A percentile compares a stretch with the other conserved stretches of the same genome.
Conservation (phyloP, 345 rosid genomes). For the Euphorbia pulcherrima region DNA sequence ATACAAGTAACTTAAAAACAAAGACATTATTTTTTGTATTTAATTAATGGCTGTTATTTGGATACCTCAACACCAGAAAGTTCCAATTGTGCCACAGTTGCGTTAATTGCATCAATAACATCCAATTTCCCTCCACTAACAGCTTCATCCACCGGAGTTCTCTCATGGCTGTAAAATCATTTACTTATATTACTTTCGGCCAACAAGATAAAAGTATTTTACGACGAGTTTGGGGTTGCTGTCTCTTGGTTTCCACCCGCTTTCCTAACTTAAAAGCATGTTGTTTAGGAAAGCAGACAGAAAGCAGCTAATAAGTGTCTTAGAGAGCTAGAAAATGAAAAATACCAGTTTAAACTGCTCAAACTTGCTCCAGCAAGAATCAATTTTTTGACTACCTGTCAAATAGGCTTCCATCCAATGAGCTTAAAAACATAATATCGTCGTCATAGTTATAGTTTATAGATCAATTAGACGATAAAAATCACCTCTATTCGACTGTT, state of each 20-base stretch:
- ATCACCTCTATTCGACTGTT: conserved; percentile 79
- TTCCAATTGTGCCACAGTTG: conserved; percentile 60
- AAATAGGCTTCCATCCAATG: conserved; percentile 3
- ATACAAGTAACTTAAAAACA: too few species aligned
- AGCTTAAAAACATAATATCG: background rate
- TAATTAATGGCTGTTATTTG: too few species aligned
- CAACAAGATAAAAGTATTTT: background rate
- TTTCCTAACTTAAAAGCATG: too few species aligned
- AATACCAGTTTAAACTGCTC: conserved; percentile 65
- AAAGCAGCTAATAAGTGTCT: too few species aligned
- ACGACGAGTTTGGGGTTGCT: background rate
- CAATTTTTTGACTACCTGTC: conserved; percentile 76
- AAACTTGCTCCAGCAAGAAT: conserved; percentile 71
- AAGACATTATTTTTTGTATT: too few species aligned
- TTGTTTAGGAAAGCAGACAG: too few species aligned
- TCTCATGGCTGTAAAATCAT: conserved; percentile 61
- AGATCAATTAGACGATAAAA: background rate
- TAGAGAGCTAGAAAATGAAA: background rate
- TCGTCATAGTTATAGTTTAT: background rate
- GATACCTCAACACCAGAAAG: conserved; percentile 47
- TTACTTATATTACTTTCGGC: background rate
- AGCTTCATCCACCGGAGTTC: conserved; percentile 80
- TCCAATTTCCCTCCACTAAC: conserved; percentile 60
- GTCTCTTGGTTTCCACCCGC: background rate
- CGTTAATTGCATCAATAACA: conserved; percentile 58